Evolutionary conservation across 2,329 filamentous ascomycete species (phyloP), one percentile per base, ranked within the genome.

Genomic region (Chaetomium sp.): DNA sequence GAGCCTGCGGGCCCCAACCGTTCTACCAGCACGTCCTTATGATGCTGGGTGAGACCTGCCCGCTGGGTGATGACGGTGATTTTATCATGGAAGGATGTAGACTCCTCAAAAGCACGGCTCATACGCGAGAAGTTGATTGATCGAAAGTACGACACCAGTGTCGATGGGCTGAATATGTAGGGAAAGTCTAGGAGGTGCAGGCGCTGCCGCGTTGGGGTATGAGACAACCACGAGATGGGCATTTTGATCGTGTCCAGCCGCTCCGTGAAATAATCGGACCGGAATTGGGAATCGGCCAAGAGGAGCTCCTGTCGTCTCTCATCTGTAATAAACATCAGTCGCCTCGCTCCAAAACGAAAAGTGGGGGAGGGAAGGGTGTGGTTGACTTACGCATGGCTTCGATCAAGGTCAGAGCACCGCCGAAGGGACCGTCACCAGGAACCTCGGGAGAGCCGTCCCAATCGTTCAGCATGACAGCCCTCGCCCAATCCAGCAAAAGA

Each of bases 111-210:
- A 19, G 89, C 85, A 64, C 88, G 86, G 69, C 89, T 91, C 94
- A 98, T 98, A 19, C 85, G 85, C 0, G 91, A 87, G 72, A 95
- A 92, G 74, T 97, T 97, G 72, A 97, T 88, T 4, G 92, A 87
- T 21, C 94, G 88, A 75, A 98, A 97, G 74, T 93, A 96, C 0
- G 87, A 87, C 2, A 96, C 89, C 2, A 96, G 79, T 1, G 87
- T 86, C 0, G 88, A 83, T 0, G 88, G 83, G 23, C 84, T 87
- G 71, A 97, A 97, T 0, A 98, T 81, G 73, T 90, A 96, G 0
- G 91, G 87, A 68, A 90, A 92, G 65, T 93, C 88, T 3, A 98
- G 79, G 0, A 98, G 79, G 75, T 97, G 93, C 25, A 88, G 79
- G 31, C 80, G 85, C 69, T 87, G 87, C 65, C 82, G 86, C 35